Percentiles rank a stretch among this genome's conserved stretches.
Conservation (phyloP, 768 basidiomycete species). For the Leccinum sublutescens region DNA sequence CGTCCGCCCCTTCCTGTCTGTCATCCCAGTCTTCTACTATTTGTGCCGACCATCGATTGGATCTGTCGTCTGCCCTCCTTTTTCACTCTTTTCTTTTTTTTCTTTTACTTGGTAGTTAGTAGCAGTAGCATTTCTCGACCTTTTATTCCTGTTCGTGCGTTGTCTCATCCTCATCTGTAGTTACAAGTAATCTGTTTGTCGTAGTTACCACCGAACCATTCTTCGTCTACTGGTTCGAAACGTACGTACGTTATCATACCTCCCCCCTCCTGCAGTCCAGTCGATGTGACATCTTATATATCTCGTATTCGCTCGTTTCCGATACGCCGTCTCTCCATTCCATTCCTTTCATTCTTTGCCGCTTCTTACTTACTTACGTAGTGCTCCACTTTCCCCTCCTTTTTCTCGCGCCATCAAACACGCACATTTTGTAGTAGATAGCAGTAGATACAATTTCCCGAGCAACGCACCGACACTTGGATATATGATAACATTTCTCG, state of each 20-base stretch:
- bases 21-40: slow-evolving; percentile 23
- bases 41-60: slow-evolving; percentile 30
- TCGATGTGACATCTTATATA: slow-evolving; percentile 1
- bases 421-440: slow-evolving; percentile 36
- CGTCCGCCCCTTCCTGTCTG: slow-evolving; percentile 16
- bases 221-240: slow-evolving; percentile 17
- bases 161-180: slow-evolving; percentile 29
- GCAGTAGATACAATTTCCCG: slow-evolving; percentile 34
- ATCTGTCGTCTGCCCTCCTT: slow-evolving; percentile 16
- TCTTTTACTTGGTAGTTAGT: slow-evolving; percentile 22
- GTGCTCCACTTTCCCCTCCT: not conserved
- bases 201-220: slow-evolving; percentile 36
- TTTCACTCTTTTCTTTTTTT: not conserved
- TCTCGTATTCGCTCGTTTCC: slow-evolving; percentile 6
- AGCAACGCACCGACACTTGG: slow-evolving; percentile 24
- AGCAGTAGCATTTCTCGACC: slow-evolving; percentile 23
- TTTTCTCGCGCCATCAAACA: slow-evolving; percentile 2
- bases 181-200: slow-evolving; percentile 28
- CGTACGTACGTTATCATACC: slow-evolving; percentile 17
- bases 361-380: not conserved
- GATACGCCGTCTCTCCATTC: not conserved
- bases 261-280: not conserved
- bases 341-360: not conserved
- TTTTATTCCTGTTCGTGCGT: slow-evolving; percentile 19
- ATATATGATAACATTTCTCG: slow-evolving; percentile 12